Conservation (phyloP, 2,329 filamentous ascomycete species). For the Aspergillus hortae region DNA sequence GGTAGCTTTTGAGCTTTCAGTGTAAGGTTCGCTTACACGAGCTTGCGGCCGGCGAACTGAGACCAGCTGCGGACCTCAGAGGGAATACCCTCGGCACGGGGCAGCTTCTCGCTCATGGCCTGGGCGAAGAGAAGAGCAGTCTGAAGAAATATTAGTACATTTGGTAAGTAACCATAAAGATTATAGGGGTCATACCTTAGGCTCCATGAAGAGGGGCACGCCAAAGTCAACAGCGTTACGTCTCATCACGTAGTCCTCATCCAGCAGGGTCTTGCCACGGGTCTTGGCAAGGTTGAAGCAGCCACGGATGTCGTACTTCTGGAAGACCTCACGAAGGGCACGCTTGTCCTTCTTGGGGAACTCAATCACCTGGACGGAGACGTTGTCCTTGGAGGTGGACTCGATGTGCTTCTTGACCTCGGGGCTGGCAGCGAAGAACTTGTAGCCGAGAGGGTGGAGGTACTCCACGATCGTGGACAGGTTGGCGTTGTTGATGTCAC, state of each 20-base stretch:
- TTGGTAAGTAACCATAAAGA: neutral
- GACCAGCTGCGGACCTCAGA: conserved; percentile 91
- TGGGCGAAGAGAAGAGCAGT: conserved; percentile 93
- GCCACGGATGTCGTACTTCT: conserved; percentile 94
- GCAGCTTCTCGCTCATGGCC: conserved; percentile 96
- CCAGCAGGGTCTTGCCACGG: conserved; percentile 76
- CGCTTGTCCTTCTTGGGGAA: conserved; percentile 97
- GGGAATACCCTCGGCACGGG: conserved; percentile 81
- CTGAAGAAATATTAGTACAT: conserved; percentile 48
- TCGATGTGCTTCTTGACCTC: conserved; percentile 83
- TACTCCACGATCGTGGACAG: conserved; percentile 81
- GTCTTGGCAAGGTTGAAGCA: conserved; percentile 90
- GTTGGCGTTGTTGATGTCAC: conserved; percentile 67
- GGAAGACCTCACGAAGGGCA: conserved; percentile 87
- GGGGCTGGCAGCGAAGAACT: conserved; percentile 80
- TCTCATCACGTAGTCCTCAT: conserved; percentile 98
- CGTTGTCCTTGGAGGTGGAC: conserved; percentile 61
- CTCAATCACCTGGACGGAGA: conserved; percentile 83
- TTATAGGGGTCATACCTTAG: conserved; percentile 64
- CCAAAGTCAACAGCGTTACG: conserved; percentile 98
- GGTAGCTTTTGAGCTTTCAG: neutral
- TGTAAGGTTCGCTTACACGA: conserved; percentile 37
- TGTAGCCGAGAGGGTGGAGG: conserved; percentile 85
- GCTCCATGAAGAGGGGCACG: conserved; percentile 97
- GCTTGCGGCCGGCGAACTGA: conserved; percentile 77